Conservation (phyloP, 345 rosid species). For the Aquilaria sinensis region DNA sequence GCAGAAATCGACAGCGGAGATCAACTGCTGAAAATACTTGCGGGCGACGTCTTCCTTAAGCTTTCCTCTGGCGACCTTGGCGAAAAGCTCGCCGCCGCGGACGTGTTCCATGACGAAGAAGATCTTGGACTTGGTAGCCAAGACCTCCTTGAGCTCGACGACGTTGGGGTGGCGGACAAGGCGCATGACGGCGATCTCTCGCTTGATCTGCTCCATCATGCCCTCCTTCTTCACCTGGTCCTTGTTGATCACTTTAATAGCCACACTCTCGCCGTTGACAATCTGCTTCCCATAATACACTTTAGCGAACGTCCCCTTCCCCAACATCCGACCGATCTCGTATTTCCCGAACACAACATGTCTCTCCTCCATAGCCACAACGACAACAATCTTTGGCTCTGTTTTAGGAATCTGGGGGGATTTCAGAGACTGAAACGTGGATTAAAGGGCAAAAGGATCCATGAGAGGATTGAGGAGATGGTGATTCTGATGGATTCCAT, state of each 20-base stretch:
- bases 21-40: constrained; percentile 65
- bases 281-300: constrained; percentile 59
- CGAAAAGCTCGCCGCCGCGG: constrained; percentile 69
- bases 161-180: constrained; percentile 73
- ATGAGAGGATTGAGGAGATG: constrained; percentile 31
- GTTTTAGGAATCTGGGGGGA: not conserved
- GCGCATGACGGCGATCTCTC: constrained; percentile 77
- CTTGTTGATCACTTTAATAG: constrained; percentile 62
- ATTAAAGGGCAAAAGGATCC: constrained; percentile 22
- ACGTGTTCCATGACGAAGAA: constrained; percentile 80
- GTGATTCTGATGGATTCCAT: constrained; percentile 34
- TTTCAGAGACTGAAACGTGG: not conserved
- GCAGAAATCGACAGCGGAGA: constrained; percentile 70
- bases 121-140: constrained; percentile 68
- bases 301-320: constrained; percentile 82
- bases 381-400: constrained; percentile 4
- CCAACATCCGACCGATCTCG: constrained; percentile 55
- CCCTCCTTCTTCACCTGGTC: constrained; percentile 41
- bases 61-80: constrained; percentile 52
- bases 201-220: constrained; percentile 67
- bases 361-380: constrained; percentile 21
- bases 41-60: constrained; percentile 57
- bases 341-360: constrained; percentile 50
- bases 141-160: constrained; percentile 64
- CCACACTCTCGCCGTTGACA: constrained; percentile 46